Evolutionary conservation across 2,329 filamentous ascomycete species (phyloP).

Genomic region (Podosphaera xanthii): DNA sequence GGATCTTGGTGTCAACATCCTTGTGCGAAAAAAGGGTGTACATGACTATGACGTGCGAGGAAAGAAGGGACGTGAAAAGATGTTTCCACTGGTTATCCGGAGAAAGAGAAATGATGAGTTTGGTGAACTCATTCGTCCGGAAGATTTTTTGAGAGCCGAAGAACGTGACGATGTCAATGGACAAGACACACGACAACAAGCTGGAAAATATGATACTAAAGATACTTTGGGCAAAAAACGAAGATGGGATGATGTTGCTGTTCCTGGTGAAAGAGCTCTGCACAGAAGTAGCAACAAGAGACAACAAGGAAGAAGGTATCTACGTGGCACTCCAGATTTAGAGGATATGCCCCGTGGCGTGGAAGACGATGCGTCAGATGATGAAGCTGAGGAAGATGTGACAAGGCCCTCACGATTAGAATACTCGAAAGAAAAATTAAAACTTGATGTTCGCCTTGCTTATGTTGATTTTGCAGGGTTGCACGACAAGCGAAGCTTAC

Average conservation of each 20-base stretch:
- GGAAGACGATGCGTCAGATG: conserved; percentile 34
- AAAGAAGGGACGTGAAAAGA: conserved; percentile 77
- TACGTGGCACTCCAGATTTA: conserved; percentile 16
- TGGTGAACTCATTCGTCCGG: conserved; percentile 77
- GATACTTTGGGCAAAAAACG: conserved; percentile 70
- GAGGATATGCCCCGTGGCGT: conserved; percentile 21
- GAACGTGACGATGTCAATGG: conserved; percentile 60
- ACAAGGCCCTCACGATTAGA: conserved; percentile 55
- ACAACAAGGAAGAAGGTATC: conserved; percentile 23
- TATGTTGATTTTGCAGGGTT: conserved; percentile 83
- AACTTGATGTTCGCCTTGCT: conserved; percentile 52
- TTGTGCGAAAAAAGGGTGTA: conserved; percentile 72
- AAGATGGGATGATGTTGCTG: conserved; percentile 60
- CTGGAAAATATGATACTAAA: conserved; percentile 26
- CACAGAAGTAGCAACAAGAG: conserved; percentile 34
- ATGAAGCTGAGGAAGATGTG: conserved; percentile 28
- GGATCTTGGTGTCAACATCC: conserved; percentile 74
- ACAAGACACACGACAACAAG: conserved; percentile 32
- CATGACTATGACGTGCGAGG: conserved; percentile 82
- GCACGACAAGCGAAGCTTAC: conserved; percentile 79
- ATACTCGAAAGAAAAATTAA: conserved; percentile 37
- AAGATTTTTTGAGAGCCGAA: conserved; percentile 82
- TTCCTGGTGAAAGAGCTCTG: conserved; percentile 18
- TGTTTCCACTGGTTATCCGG: conserved; percentile 71
- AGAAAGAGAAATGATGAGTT: conserved; percentile 71